phyloP scores from a whole-genome alignment of 208 protist species.

The Polymyxa betae region DNA sequence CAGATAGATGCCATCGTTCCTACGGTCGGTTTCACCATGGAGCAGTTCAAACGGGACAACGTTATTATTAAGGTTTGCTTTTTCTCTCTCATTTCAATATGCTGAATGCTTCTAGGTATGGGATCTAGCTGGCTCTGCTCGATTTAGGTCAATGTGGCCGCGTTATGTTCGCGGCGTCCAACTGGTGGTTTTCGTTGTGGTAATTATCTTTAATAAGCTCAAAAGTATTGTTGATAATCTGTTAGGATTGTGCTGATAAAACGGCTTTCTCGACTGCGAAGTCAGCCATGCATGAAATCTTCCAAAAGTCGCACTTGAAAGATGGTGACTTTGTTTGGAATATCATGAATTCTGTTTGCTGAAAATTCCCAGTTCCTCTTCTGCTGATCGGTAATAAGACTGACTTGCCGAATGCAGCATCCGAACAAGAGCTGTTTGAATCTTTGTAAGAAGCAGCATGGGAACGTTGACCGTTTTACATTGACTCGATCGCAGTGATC shows the following conservation, averaged over 20 bases:
- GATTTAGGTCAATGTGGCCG: constrained; percentile 33
- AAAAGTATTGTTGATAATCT: neutral
- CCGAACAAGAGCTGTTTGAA: neutral
- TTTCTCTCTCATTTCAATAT: neutral
- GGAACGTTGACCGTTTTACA: neutral
- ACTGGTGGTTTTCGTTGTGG: constrained; percentile 23
- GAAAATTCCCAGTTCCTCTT: constrained; percentile 15
- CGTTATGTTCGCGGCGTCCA: constrained; percentile 45
- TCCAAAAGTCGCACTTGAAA: neutral
- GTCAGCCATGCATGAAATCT: neutral
- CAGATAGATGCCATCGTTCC: neutral
- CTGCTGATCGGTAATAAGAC: constrained; percentile 1
- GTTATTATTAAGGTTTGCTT: constrained; percentile 11
- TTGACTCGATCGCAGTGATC: neutral
- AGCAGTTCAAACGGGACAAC: neutral
- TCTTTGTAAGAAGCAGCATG: neutral
- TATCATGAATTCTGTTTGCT: neutral
- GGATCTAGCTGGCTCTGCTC: constrained; percentile 18
- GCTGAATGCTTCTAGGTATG: neutral
- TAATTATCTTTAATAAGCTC: neutral
- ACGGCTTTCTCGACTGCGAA: neutral
- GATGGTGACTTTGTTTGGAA: neutral
- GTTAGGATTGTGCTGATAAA: neutral
- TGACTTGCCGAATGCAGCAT: neutral
- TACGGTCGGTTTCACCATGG: constrained; percentile 8